phyloP scores from a whole-genome alignment of 345 rosid genomes.

The Euphorbia pulcherrima region DNA sequence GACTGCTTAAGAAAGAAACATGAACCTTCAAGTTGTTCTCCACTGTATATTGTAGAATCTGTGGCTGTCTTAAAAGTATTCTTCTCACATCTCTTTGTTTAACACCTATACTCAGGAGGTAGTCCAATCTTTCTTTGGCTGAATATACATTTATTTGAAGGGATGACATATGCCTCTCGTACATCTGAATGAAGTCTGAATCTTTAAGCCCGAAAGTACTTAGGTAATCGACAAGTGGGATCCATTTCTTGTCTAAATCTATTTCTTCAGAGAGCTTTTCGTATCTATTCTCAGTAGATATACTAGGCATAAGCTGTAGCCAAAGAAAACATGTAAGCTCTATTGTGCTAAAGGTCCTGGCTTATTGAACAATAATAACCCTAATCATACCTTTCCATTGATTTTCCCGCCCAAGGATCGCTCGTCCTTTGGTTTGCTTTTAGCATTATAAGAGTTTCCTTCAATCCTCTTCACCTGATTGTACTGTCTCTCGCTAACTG shows the following conservation, averaged over 20 bases:
- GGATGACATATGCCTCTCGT: slow-evolving; percentile 81
- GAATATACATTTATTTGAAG: slow-evolving; percentile 72
- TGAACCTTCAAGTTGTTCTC: slow-evolving; percentile 79
- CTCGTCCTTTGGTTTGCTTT: slow-evolving; percentile 25
- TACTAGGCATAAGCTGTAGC: slow-evolving; percentile 42
- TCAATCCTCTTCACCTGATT: slow-evolving; percentile 17
- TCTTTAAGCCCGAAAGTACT: slow-evolving; percentile 76
- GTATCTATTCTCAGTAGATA: slow-evolving; percentile 43
- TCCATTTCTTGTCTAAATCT: slow-evolving; percentile 65
- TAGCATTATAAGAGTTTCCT: slow-evolving; percentile 17
- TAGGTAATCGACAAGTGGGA: slow-evolving; percentile 83
- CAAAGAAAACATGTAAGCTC: slow-evolving; percentile 16
- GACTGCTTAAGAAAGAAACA: slow-evolving; percentile 65
- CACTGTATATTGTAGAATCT: slow-evolving; percentile 78
- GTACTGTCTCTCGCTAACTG: slow-evolving; percentile 41
- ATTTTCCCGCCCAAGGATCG: slow-evolving; percentile 35
- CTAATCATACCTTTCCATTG: slow-evolving; percentile 45
- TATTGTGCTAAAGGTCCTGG: neutral
- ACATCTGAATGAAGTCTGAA: slow-evolving; percentile 80
- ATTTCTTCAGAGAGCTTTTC: slow-evolving; percentile 61
- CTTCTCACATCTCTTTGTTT: slow-evolving; percentile 78
- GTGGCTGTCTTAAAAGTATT: slow-evolving; percentile 90
- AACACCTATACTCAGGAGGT: slow-evolving; percentile 80
- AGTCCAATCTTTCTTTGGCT: slow-evolving; percentile 83
- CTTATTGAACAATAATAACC: slow-evolving; percentile 7